Evolutionary conservation across 495 filamentous ascomycete species (phyloP).

Genomic region (Penicillium salamii): DNA sequence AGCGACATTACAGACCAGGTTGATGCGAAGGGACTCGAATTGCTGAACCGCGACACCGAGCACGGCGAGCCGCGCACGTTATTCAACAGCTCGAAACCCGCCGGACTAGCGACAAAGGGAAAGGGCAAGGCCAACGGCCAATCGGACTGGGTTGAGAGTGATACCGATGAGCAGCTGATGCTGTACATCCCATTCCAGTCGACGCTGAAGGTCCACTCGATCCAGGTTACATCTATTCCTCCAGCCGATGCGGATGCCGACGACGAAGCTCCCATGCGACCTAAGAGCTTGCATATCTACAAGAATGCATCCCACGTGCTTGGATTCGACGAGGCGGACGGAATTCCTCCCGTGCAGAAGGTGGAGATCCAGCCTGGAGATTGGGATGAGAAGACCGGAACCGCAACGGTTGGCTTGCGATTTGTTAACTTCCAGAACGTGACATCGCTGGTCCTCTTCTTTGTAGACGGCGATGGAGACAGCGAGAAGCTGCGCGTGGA

Average conservation of each 20-base stretch:
- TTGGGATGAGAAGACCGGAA: conserved; percentile 84
- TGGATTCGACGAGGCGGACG: conserved; percentile 93
- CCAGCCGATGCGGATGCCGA: conserved; percentile 52
- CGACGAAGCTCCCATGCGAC: conserved; percentile 77
- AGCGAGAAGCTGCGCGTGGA: conserved; percentile 86
- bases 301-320: conserved; percentile 83
- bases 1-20: conserved; percentile 77
- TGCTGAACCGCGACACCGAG: conserved; percentile 78
- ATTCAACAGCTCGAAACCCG: conserved; percentile 68
- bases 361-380: conserved; percentile 69
- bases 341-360: conserved; percentile 71
- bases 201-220: conserved; percentile 83
- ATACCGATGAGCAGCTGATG: conserved; percentile 98
- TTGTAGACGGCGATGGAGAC: conserved; percentile 82
- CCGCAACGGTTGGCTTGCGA: conserved; percentile 76
- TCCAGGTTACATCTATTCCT: conserved; percentile 84
- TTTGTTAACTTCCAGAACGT: conserved; percentile 98
- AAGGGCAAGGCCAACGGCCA: conserved; percentile 46
- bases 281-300: conserved; percentile 81
- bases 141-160: conserved; percentile 95
- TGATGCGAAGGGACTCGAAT: conserved; percentile 74
- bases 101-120: conserved; percentile 55
- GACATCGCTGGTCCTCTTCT: conserved; percentile 79
- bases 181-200: conserved; percentile 88
- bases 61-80: conserved; percentile 67